phyloP scores from a whole-genome alignment of 371 early-diverging fungal species.

The Mucor saturninus region DNA sequence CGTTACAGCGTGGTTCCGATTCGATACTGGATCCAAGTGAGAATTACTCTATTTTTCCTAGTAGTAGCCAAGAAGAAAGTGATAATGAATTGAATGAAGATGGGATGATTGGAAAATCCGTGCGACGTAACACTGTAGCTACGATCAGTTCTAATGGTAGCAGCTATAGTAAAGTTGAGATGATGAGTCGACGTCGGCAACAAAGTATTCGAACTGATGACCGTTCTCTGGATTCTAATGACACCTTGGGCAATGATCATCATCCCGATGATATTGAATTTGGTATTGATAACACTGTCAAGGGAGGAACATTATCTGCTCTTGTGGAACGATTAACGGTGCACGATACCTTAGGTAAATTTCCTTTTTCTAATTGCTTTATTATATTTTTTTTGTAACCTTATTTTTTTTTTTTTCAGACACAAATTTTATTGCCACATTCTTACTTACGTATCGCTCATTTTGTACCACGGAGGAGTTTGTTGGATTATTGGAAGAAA shows the following conservation, averaged over 20 bases:
- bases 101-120: neutral
- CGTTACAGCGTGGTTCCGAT: neutral
- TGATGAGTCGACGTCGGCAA: constrained; percentile 16
- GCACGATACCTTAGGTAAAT: constrained; percentile 70
- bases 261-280: constrained; percentile 73
- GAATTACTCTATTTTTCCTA: neutral
- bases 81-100: neutral
- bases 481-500: constrained; percentile 68
- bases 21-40: constrained; percentile 1
- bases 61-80: neutral
- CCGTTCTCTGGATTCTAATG: neutral
- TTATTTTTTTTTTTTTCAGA: constrained; percentile 43
- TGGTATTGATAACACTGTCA: constrained; percentile 80
- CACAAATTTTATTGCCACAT: constrained; percentile 75
- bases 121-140: constrained; percentile 10
- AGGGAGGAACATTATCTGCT: constrained; percentile 84
- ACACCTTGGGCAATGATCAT: constrained; percentile 69
- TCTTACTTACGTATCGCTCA: constrained; percentile 89
- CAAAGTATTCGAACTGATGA: constrained; percentile 23
- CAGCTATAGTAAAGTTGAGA: neutral
- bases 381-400: no score
- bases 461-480: constrained; percentile 81
- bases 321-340: constrained; percentile 87
- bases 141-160: neutral
- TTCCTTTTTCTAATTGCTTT: neutral